A percentile compares a stretch with the other conserved stretches of the same genome.
Evolutionary conservation across 441 rosid genomes (phyloP).

Genomic region (Populus hybrid): DNA sequence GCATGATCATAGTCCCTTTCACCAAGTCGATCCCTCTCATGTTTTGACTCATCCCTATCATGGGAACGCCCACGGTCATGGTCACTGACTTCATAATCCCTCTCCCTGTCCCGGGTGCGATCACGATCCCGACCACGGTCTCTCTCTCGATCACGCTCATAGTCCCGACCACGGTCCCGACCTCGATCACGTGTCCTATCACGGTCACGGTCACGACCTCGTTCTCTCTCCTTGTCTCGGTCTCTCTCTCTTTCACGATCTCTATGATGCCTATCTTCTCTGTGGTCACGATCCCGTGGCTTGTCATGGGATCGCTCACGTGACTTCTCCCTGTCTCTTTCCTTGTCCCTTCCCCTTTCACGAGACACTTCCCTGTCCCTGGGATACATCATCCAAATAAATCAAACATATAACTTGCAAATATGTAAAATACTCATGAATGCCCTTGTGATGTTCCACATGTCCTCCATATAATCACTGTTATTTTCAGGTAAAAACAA

Average conservation of each 20-base stretch:
- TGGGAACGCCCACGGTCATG: conserved; percentile 56
- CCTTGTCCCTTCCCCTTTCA: conserved; percentile 73
- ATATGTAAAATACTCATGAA: not conserved
- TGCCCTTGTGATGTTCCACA: not conserved
- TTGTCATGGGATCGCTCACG: conserved; percentile 65
- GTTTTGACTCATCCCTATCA: conserved; percentile 69
- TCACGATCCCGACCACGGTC: conserved; percentile 45
- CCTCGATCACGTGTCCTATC: conserved; percentile 44
- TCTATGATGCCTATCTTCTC: conserved; percentile 76
- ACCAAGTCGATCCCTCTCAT: conserved; percentile 47
- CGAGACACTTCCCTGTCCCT: conserved; percentile 71
- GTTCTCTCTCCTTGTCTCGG: conserved; percentile 52
- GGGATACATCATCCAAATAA: not conserved
- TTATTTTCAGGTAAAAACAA: not conserved
- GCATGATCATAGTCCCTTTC: conserved; percentile 56
- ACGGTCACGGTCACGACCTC: conserved; percentile 42
- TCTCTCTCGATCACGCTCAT: conserved; percentile 45
- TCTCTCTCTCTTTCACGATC: conserved; percentile 74
- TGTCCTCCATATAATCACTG: not conserved
- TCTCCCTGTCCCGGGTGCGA: conserved; percentile 49
- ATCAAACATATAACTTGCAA: not conserved
- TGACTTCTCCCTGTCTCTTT: conserved; percentile 69
- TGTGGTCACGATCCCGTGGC: conserved; percentile 75
- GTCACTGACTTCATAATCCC: conserved; percentile 60
- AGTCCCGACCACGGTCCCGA: conserved; percentile 41